phyloP scores from a whole-genome alignment of 2,329 filamentous ascomycete genomes.

The Fusarium oxysporum region DNA sequence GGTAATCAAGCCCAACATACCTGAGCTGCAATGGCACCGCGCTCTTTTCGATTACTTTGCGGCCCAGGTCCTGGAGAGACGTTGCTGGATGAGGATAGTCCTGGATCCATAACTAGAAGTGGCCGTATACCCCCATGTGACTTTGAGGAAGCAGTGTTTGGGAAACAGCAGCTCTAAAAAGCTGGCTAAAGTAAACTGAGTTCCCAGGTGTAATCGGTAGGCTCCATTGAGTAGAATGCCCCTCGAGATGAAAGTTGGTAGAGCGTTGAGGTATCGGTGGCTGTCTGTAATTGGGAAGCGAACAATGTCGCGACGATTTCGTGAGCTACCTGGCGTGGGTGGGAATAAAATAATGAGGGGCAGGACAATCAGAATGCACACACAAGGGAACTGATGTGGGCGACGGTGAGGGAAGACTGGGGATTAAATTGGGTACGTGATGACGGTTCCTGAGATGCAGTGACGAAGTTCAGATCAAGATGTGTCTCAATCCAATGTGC shows the following conservation, averaged over 20 bases:
- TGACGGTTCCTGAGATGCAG: slow-evolving; percentile 29
- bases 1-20: slow-evolving; percentile 39
- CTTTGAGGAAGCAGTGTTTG: slow-evolving; percentile 6
- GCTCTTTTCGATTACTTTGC: slow-evolving; percentile 52
- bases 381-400: slow-evolving; percentile 33
- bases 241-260: slow-evolving; percentile 11
- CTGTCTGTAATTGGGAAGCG: slow-evolving; percentile 16
- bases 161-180: slow-evolving; percentile 43
- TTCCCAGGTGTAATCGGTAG: slow-evolving; percentile 22
- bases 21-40: slow-evolving; percentile 55
- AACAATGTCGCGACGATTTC: slow-evolving; percentile 27
- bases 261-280: slow-evolving; percentile 27
- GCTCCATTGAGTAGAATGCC: slow-evolving; percentile 40
- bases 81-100: slow-evolving; percentile 45
- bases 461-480: slow-evolving; percentile 13
- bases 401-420: slow-evolving; percentile 25
- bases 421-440: slow-evolving; percentile 37
- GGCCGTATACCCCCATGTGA: slow-evolving; percentile 37
- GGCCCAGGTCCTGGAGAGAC: slow-evolving; percentile 50
- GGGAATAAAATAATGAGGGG: slow-evolving; percentile 36
- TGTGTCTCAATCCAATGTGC: slow-evolving; percentile 26
- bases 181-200: slow-evolving; percentile 32
- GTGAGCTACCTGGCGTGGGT: slow-evolving; percentile 27
- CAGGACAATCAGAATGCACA: slow-evolving; percentile 29
- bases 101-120: slow-evolving; percentile 43